Evolutionary conservation across 176 grass and related monocot species (phyloP), one percentile per base, ranked within the genome.

Genomic region (Sorghum bicolor): DNA sequence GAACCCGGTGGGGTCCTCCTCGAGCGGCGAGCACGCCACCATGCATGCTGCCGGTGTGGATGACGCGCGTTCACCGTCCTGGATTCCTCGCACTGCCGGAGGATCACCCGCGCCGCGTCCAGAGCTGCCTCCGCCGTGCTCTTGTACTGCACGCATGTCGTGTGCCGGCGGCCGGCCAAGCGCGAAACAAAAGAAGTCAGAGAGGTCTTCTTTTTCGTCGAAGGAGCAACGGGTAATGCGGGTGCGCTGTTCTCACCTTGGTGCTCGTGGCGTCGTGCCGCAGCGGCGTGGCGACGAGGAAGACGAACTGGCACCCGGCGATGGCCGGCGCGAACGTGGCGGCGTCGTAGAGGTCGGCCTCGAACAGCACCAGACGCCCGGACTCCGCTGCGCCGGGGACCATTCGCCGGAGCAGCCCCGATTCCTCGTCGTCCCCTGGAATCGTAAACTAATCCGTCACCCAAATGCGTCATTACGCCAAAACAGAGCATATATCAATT

Each of bases 241-340:
- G 19, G 19, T 4, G 34, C 66, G 67, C 10, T 5, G 66, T n/a
- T 22, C 17, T 69, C 66, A 71, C 69, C 69, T 72, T 72, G 69
- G 22, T 28, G 20, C n/a, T 44, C 5, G 20, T 45, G 86, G 82
- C 80, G 78, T 92, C 69, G 69, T 45, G 69, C n/a, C 4, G 39
- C 1, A 45, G 3, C 40, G 86, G 82, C 80, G 86, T 92, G 64
- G 90, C 90, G 53, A 88, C 38, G 39, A 92, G 80, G 87, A 92
- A 92, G 22, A 92, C 86, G 58, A 79, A 89, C 29, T 65, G 66
- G 74, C 90, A 83, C 37, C 74, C 83, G 61, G n/a, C 63, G 66
- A 92, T 86, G 8, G 84, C 70, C 19, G 90, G 43, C 40, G 55
- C 75, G 61, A 87, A 91, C 6, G 38, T 84, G 80, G 57, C 20